Percentiles rank a stretch among this genome's conserved stretches.
Conservation (phyloP, 176 grass and related monocot genomes). For the Luzula sylvatica region DNA sequence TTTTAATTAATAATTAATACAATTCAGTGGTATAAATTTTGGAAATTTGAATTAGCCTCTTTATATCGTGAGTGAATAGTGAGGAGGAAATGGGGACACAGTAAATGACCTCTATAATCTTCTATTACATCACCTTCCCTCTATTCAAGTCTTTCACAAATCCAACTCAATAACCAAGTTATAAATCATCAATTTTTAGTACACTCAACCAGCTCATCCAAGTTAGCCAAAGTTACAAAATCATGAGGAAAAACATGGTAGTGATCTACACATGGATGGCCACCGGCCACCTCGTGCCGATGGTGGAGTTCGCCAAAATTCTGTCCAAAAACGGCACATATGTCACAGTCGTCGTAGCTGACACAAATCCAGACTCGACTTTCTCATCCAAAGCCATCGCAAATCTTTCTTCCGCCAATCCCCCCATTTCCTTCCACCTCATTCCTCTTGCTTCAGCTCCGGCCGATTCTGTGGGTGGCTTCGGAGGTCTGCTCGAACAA, state of each 20-base stretch:
- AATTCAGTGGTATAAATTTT: too few species aligned
- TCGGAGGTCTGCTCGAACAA: constrained; percentile 2
- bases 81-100: too few species aligned
- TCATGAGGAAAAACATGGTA: constrained; percentile 28
- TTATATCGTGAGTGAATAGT: too few species aligned
- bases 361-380: constrained; percentile 15
- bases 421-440: constrained; percentile 24
- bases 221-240: not conserved
- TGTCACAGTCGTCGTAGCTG: constrained; percentile 24
- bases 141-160: too few species aligned
- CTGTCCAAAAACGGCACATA: constrained; percentile 23
- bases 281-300: constrained; percentile 47
- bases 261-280: constrained; percentile 46
- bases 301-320: constrained; percentile 46
- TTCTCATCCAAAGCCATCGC: constrained; percentile 15
- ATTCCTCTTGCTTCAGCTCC: constrained; percentile 12
- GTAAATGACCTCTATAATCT: too few species aligned
- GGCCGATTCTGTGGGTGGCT: not conserved
- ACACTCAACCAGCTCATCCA: not conserved
- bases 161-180: too few species aligned
- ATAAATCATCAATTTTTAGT: too few species aligned
- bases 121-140: too few species aligned
- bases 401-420: constrained; percentile 25
- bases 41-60: too few species aligned
- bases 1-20: too few species aligned